Conservation (phyloP, 305 asterid genomes). For the Fraxinus sp. region DNA sequence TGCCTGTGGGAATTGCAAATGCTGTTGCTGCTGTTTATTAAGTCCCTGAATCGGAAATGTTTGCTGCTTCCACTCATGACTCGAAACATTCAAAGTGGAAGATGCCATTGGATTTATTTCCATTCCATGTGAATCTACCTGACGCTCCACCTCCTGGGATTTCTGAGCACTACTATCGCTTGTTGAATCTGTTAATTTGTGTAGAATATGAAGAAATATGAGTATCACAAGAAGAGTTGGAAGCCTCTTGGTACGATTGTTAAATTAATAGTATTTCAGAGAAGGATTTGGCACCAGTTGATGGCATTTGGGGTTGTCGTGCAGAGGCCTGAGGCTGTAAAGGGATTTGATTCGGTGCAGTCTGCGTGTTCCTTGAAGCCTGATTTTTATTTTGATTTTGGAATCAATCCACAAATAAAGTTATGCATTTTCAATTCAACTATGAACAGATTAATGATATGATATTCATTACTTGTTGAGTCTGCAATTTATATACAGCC, state of each 20-base stretch:
- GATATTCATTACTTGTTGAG: constrained; percentile 48
- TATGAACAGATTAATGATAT: constrained; percentile 17
- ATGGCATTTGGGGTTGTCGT: constrained; percentile 53
- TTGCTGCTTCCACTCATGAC: constrained; percentile 68
- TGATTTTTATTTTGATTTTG: constrained; percentile 29
- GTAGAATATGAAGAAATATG: constrained; percentile 25
- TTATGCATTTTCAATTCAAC: constrained; percentile 12
- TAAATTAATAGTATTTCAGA: constrained; percentile 12
- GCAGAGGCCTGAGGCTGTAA: constrained; percentile 51
- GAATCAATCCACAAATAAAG: constrained; percentile 25
- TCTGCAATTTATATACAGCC: constrained; percentile 80
- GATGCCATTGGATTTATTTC: constrained; percentile 48
- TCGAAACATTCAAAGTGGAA: constrained; percentile 43
- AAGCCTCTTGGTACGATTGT: constrained; percentile 11
- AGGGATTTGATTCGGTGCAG: constrained; percentile 48
- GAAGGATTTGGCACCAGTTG: constrained; percentile 45
- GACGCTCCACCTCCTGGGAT: constrained; percentile 51
- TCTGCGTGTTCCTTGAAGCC: constrained; percentile 53
- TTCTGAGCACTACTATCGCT: constrained; percentile 43
- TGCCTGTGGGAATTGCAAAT: constrained; percentile 58
- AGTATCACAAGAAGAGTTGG: constrained; percentile 27
- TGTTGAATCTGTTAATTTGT: constrained; percentile 39
- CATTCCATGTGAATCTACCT: constrained; percentile 51
- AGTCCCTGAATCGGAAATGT: constrained; percentile 60
- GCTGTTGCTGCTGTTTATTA: constrained; percentile 66